Base-by-base conservation (phyloP, 176 grass and related monocot genomes). In the Zea luxurians region DNA sequence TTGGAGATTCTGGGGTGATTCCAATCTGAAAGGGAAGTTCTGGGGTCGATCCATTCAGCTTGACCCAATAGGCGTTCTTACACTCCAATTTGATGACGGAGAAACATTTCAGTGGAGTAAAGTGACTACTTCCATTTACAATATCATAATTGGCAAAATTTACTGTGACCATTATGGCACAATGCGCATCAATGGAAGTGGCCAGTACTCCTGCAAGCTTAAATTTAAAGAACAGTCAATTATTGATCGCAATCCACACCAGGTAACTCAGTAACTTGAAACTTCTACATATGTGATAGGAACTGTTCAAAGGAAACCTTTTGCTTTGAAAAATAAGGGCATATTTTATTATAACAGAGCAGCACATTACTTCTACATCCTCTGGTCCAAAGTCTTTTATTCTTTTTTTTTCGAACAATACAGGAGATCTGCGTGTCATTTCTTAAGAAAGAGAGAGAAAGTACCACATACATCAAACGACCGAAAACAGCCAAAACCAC, bases 91-190 rank as follows among this genome's bases (percentile, higher is more conserved):
- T 82, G 94, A 97, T 86, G 94, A 97, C 4, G 94, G 89, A 62
- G 94, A 97, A 49, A 93, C 74, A 50, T 97, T 97, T 83, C 91
- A 88, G 53, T 97, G 94, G 94, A 93, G 91, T 76, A 97, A 97
- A 87, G 94, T 97, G 54, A 97, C 94, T 40, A 97, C 94, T 73
- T 93, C 91, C 79, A 93, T 97, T 86, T 97, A 97, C 76, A 97
- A 97, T 91, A 97, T 97, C 57, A 97, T 97, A 90, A 91, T 93
- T 73, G 91, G 94, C 10, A 97, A 97, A 89, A 93, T 97, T 81
- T 97, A 97, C 75, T 93, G 94, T 84, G 94, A 97, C 36, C 94
- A 97, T 77, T 97, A 97, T 90, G 91, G 91, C 13, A 90, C 94
- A 58, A 97, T 97, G 94, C 89, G 83, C 73, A 91, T 97, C 71